A percentile compares a stretch with the other conserved stretches of the same genome.
Conservation (phyloP, 176 grass and related monocot genomes). For the Aegilops longissima region DNA sequence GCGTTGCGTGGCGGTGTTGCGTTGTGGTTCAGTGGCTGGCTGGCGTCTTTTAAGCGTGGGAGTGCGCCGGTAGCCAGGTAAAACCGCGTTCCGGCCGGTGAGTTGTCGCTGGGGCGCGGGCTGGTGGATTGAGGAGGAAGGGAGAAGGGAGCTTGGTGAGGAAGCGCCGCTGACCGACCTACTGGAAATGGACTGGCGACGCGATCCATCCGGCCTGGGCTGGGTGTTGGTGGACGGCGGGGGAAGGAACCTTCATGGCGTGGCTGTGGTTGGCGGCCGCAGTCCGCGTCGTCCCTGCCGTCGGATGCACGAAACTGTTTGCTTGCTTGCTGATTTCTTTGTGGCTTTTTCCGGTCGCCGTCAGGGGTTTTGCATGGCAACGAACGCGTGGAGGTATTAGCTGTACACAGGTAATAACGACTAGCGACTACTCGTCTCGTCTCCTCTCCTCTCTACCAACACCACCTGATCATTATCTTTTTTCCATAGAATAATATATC, state of each 20-base stretch:
- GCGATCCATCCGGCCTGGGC: not conserved
- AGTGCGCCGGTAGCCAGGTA: not conserved
- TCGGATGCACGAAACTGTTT: not conserved
- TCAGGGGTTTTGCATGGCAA: not conserved
- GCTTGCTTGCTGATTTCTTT: no score
- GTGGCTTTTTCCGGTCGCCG: not conserved
- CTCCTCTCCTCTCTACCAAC: no score
- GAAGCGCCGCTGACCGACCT: not conserved
- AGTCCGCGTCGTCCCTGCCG: not conserved
- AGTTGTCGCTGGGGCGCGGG: not conserved
- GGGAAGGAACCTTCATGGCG: not conserved
- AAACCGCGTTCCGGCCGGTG: constrained; percentile 22
- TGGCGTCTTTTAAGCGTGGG: constrained; percentile 20
- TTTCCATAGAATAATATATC: no score
- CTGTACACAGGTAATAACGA: not conserved
- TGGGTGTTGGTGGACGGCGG: not conserved
- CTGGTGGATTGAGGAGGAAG: not conserved
- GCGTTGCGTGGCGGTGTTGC: not conserved
- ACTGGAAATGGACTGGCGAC: constrained; percentile 27
- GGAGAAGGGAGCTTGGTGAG: not conserved
- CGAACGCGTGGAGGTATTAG: not conserved
- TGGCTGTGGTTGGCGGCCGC: constrained; percentile 20
- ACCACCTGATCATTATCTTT: no score
- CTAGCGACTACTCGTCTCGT: no score
- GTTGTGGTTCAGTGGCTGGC: no score